Evolutionary conservation across 345 rosid genomes (phyloP).

Genomic region (Dovyalis caffra): DNA sequence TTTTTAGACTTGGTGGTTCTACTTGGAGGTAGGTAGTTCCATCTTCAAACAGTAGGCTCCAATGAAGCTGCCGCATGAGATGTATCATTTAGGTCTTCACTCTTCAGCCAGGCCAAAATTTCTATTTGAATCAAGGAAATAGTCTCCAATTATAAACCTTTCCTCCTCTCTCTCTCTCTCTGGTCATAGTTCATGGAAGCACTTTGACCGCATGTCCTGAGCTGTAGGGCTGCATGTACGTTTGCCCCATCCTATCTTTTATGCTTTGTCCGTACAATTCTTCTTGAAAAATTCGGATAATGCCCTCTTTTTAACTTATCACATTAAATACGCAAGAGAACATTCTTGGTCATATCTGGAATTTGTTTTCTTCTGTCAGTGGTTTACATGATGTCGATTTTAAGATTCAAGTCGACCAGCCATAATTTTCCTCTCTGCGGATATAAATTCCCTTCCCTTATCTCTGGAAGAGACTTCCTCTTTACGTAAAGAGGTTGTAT

Average conservation of each 20-base stretch:
- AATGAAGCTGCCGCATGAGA: not conserved
- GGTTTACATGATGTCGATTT: not conserved
- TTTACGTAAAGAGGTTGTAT: not conserved
- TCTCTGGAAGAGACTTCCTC: not conserved
- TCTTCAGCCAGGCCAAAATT: not conserved
- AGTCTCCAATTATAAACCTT: not conserved
- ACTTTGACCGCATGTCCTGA: not conserved
- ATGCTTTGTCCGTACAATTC: not conserved
- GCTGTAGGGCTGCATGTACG: not conserved
- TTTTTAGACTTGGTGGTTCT: conserved; percentile 85
- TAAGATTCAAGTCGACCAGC: not conserved
- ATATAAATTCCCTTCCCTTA: not conserved
- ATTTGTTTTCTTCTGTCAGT: not conserved
- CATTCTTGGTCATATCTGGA: not conserved
- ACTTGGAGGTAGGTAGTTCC: conserved; percentile 53
- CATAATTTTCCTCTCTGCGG: not conserved
- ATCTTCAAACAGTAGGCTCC: not conserved
- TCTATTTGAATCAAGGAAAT: not conserved
- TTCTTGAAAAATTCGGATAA: not conserved
- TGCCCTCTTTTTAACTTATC: not conserved
- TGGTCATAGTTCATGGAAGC: not conserved
- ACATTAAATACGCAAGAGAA: not conserved
- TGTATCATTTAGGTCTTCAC: not conserved
- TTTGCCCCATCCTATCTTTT: not conserved
- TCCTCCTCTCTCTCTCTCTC: not conserved